Percentiles rank a stretch among this genome's conserved stretches.
Evolutionary conservation across 305 asterid genomes (phyloP).

Genomic region (Fraxinus xanthoxyloides): DNA sequence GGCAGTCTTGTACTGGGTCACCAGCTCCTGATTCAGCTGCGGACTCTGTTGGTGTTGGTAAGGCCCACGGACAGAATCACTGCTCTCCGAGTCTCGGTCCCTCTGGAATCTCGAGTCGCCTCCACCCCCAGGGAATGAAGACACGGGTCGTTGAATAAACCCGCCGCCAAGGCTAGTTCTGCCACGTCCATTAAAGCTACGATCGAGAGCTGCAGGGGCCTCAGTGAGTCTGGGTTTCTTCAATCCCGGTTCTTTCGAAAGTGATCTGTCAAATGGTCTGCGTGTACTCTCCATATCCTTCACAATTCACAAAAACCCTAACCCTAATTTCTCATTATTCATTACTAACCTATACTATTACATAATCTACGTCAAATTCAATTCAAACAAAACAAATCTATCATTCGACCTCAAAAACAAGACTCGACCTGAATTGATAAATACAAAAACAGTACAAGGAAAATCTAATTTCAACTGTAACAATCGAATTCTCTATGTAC

Average conservation of each 20-base stretch:
- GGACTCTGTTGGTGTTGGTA: conserved; percentile 33
- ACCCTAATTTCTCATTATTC: conserved; percentile 23
- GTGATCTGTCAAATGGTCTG: conserved; percentile 44
- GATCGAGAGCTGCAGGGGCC: conserved; percentile 49
- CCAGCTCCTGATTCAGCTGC: conserved; percentile 64
- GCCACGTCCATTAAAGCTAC: conserved; percentile 54
- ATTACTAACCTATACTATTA: conserved; percentile 20
- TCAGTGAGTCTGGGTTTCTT: conserved; percentile 71
- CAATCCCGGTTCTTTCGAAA: conserved; percentile 56
- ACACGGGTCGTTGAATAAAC: conserved; percentile 41
- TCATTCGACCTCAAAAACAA: neutral
- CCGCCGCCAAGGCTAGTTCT: conserved; percentile 12
- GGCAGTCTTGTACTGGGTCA: conserved; percentile 76
- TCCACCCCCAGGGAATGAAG: conserved; percentile 29
- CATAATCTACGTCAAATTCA: neutral
- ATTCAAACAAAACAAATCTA: neutral
- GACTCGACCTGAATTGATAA: neutral
- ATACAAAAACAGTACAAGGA: conserved; percentile 8
- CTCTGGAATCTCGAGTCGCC: conserved; percentile 35
- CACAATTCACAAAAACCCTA: conserved; percentile 36
- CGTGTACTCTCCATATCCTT: conserved; percentile 47
- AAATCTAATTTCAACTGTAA: neutral
- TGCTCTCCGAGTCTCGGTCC: conserved; percentile 49
- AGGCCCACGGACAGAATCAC: conserved; percentile 54
- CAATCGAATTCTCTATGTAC: neutral